Base-by-base conservation (phyloP, 768 basidiomycete genomes). In the Heimioporus sp. region DNA sequence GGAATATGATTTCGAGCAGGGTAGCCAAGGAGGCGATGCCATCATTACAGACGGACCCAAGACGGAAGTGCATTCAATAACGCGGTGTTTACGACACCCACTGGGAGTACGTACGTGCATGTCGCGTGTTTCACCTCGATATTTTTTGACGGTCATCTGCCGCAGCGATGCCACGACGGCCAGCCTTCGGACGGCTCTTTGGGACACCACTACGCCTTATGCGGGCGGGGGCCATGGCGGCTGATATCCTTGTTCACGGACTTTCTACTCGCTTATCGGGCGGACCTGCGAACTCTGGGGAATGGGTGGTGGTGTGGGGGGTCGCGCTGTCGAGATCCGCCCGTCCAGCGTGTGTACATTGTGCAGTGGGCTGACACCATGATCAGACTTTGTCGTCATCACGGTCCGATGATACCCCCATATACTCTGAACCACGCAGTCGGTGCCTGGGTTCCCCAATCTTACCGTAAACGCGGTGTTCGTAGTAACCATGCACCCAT, bases 21-120 rank as follows among this genome's bases (percentile, higher is more conserved):
- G 95, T 24, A 96, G 96, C 19, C 70, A 71, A 48, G 93, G 92
- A 63, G 82, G 82, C 56, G 94, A 99, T 58, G 93, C 85, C 31
- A 91, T 99, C 52, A 92, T 97, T 54, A 83, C 90, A 48, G 96
- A 96, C 62, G 96, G n/a, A n/a, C 96, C 2, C 93, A 98, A 71
- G 96, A 98, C 59, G 96, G 96, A 37, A 87, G 83, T 13, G 95
- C 94, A 2, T 94, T 82, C 73, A 94, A 91, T 75, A 92, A 92
- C 52, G 91, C 90, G 43, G 94, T 95, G 77, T 95, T 90, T 71
- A 87, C 87, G 86, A 90, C 87, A 0, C 86, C 86, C 44, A 86
- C 86, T 46, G 81, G n/a, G n/a, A n/a, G n/a, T n/a, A n/a, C n/a
- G n/a, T n/a, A n/a, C n/a, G n/a, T n/a, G 2, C 11, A 5, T 12